Conservation (phyloP, 108 stramenopile species). For the Bacterosira constricta region DNA sequence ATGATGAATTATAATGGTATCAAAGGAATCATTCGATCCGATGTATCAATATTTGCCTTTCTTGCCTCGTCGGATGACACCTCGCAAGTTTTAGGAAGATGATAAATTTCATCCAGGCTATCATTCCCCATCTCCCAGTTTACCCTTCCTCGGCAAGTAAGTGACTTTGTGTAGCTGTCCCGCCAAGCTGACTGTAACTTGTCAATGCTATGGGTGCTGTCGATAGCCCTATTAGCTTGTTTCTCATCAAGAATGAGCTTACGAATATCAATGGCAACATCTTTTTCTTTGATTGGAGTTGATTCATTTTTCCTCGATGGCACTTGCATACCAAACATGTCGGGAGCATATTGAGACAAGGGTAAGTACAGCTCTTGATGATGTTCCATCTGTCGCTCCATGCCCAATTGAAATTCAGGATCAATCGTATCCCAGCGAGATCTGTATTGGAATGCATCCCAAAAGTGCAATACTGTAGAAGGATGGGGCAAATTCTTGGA, state of each 20-base stretch:
- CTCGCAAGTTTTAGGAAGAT: slow-evolving; percentile 38
- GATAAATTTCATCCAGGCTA: slow-evolving; percentile 35
- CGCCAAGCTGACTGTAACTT: neutral
- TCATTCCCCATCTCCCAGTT: slow-evolving; percentile 35
- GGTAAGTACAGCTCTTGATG: slow-evolving; percentile 34
- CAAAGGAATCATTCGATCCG: neutral
- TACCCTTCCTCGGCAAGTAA: slow-evolving; percentile 40
- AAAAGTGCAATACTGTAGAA: slow-evolving; percentile 15
- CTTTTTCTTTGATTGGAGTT: slow-evolving; percentile 12
- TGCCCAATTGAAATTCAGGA: slow-evolving; percentile 8
- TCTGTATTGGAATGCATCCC: slow-evolving; percentile 44
- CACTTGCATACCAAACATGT: slow-evolving; percentile 30
- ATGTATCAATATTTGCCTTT: neutral
- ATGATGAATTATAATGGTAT: neutral
- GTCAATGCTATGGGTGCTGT: neutral
- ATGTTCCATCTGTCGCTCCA: slow-evolving; percentile 42
- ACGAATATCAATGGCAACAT: slow-evolving; percentile 21
- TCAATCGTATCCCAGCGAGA: slow-evolving; percentile 18
- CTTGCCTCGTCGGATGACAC: neutral
- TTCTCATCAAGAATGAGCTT: neutral
- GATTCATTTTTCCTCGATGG: neutral
- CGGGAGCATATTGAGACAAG: slow-evolving; percentile 27
- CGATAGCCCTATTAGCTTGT: neutral
- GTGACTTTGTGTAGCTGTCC: slow-evolving; percentile 8
- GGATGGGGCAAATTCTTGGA: neutral